Evolutionary conservation across 2,329 filamentous ascomycete genomes (phyloP).

Genomic region (Apiospora saccharicola): DNA sequence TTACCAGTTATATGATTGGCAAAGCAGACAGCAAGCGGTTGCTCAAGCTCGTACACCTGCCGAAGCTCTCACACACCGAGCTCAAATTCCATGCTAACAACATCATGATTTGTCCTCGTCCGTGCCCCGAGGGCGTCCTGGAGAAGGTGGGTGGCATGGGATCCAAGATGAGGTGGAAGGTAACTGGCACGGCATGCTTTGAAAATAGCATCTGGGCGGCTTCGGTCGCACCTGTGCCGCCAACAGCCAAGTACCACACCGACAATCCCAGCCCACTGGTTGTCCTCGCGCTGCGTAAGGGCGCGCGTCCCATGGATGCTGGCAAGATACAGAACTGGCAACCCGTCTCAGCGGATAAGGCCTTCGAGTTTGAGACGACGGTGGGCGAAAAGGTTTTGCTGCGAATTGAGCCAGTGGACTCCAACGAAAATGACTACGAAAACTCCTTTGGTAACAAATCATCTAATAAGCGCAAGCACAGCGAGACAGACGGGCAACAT

Average conservation of each 20-base stretch:
- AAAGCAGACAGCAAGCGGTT: conserved; percentile 76
- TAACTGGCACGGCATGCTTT: conserved; percentile 76
- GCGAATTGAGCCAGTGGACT: conserved; percentile 77
- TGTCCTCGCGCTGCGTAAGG: conserved; percentile 81
- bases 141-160: conserved; percentile 89
- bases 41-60: conserved; percentile 72
- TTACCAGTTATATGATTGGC: conserved; percentile 88
- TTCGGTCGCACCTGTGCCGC: conserved; percentile 74
- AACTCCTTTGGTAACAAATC: conserved; percentile 66
- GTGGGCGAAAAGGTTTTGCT: conserved; percentile 89
- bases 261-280: conserved; percentile 82
- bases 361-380: conserved; percentile 79
- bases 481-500: conserved; percentile 42
- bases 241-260: conserved; percentile 74
- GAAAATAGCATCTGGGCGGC: conserved; percentile 91
- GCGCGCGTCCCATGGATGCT: conserved; percentile 80
- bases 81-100: conserved; percentile 86
- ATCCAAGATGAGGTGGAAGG: conserved; percentile 82
- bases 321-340: conserved; percentile 85
- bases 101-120: conserved; percentile 86
- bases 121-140: conserved; percentile 75
- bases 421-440: conserved; percentile 68
- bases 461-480: conserved; percentile 65
- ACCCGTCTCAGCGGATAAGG: conserved; percentile 72
- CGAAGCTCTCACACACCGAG: conserved; percentile 71